Evolutionary conservation across 768 basidiomycete species (phyloP), one percentile per base, ranked within the genome.

Genomic region (Grammothele lineata): DNA sequence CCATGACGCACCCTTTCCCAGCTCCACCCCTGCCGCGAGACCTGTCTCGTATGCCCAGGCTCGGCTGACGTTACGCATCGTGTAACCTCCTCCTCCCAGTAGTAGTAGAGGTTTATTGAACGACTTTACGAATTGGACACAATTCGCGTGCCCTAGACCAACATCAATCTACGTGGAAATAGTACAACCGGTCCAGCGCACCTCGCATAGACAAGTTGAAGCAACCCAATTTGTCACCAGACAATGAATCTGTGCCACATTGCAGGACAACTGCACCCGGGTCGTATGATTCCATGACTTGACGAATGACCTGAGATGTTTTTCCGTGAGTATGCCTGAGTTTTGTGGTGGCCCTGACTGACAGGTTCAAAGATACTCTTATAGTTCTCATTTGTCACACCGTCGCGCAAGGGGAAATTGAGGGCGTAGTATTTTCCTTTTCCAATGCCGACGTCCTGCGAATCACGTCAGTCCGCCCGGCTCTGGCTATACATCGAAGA

Each of bases 41-140:
- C 96, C 96, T 2, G 96, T 99, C 69, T 99, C 96, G 59, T 82
- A 99, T 18, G 96, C 95, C 96, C 96, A 99, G 11, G 89, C 85
- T 35, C 96, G 80, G 53, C 92, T 93, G 50, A 97, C 95, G 53
- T 95, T 95, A 36, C 94, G 87, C 81, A 99, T 95, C 3, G 96
- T 99, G 66, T 99, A 99, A 0, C 96, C 96, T 9, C 96, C 96
- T 22, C 96, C 96, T 12, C 96, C 96, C 21, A 99, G 81, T 17
- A 99, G 74, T 10, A 99, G 71, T n/a, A 98, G 66, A 2, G 96
- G 96, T 40, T 91, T 86, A 62, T 90, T 87, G 69, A 98, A 96
- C 0, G 90, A 92, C 64, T 98, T 96, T 43, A 99, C 90, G 63
- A 95, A 98, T 59, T 85, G 86, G 33, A 98, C 95, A 56, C 96